A percentile compares a stretch with the other conserved stretches of the same genome.
Evolutionary conservation across 176 grass and related monocot species (phyloP).

Genomic region (Carex myosuroides): DNA sequence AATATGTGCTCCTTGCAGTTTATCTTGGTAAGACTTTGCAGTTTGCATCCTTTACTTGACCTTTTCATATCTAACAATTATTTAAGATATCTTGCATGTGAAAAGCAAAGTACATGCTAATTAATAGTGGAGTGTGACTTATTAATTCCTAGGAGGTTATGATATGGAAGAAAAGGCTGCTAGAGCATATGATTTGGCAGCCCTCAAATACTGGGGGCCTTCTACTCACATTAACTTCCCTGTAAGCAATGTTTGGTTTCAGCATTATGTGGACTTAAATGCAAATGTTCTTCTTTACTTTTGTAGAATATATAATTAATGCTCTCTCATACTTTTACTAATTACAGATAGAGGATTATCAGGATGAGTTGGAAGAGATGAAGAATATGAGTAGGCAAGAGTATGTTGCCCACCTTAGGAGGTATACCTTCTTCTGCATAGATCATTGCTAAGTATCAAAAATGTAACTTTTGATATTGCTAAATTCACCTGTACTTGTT

Average conservation of each 20-base stretch:
- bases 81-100: background rate
- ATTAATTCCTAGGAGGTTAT: slow-evolving; percentile 66
- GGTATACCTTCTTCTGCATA: slow-evolving; percentile 32
- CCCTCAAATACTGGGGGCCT: slow-evolving; percentile 98
- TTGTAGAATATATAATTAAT: background rate
- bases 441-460: too few species aligned
- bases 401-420: slow-evolving; percentile 94
- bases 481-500: background rate
- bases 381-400: slow-evolving; percentile 99
- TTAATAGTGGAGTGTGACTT: slow-evolving; percentile 16
- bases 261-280: background rate
- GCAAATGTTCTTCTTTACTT: slow-evolving; percentile 3
- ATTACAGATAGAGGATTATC: slow-evolving; percentile 79
- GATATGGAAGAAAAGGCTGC: slow-evolving; percentile 99
- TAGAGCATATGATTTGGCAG: slow-evolving; percentile 91
- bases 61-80: background rate
- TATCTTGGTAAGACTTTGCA: slow-evolving; percentile 69
- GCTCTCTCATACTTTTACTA: background rate
- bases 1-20: slow-evolving; percentile 41
- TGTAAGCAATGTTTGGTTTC: slow-evolving; percentile 26
- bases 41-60: background rate
- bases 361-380: slow-evolving; percentile 92
- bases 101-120: slow-evolving; percentile 5
- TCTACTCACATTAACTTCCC: slow-evolving; percentile 98
- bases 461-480: background rate